Conservation (phyloP, 2,329 filamentous ascomycete genomes). For the Claviceps humidiphila region DNA sequence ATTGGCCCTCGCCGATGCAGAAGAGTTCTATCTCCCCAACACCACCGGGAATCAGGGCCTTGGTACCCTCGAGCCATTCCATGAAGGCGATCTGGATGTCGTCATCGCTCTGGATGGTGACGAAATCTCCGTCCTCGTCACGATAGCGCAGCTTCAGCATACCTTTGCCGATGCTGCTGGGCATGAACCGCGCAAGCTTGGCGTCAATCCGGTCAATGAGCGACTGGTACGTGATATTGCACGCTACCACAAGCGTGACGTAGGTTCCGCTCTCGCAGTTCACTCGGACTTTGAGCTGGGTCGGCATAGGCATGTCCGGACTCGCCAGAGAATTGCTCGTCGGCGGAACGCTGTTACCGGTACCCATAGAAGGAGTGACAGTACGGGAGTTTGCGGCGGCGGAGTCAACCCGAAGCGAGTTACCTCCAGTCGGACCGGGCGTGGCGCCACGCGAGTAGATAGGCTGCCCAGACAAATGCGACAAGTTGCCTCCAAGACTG, state of each 20-base stretch:
- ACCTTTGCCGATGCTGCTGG: slow-evolving; percentile 68
- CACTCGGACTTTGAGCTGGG: slow-evolving; percentile 90
- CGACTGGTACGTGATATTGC: slow-evolving; percentile 88
- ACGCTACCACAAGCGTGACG: slow-evolving; percentile 88
- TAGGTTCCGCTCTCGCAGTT: slow-evolving; percentile 78
- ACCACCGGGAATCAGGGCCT: slow-evolving; percentile 46
- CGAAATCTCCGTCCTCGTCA: slow-evolving; percentile 84
- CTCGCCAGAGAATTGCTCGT: slow-evolving; percentile 21
- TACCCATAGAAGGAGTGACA: slow-evolving; percentile 33
- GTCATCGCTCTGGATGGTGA: slow-evolving; percentile 89
- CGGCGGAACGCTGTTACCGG: slow-evolving; percentile 15
- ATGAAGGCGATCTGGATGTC: slow-evolving; percentile 93
- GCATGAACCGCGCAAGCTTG: slow-evolving; percentile 78
- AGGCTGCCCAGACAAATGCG: slow-evolving; percentile 43
- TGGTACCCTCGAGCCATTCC: slow-evolving; percentile 69
- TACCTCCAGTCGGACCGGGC: slow-evolving; percentile 21
- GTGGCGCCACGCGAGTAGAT: slow-evolving; percentile 36
- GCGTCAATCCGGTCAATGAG: slow-evolving; percentile 92
- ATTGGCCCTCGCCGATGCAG: slow-evolving; percentile 43
- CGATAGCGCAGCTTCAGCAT: slow-evolving; percentile 79
- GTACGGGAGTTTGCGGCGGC: slow-evolving; percentile 27
- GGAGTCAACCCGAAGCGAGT: slow-evolving; percentile 25
- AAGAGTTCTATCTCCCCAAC: slow-evolving; percentile 86
- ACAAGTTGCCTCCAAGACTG: slow-evolving; percentile 38
- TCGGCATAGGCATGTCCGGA: slow-evolving; percentile 41